Evolutionary conservation across 2,329 filamentous ascomycete species (phyloP).

Genomic region (Microdochium trichocladiopsis): DNA sequence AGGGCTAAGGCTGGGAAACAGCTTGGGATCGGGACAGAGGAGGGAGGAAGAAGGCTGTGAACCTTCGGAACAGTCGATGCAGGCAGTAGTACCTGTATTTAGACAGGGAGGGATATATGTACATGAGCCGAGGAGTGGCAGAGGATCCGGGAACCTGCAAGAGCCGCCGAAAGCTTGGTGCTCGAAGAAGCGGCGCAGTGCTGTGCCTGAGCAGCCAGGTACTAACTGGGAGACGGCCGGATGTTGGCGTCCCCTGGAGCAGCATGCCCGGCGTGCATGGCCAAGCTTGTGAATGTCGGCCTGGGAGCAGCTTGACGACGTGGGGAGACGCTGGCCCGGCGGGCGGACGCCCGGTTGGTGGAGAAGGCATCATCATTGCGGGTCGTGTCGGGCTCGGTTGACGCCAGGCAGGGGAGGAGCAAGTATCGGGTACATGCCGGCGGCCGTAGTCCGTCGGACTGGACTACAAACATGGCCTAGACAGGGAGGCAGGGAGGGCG

Average conservation of each 20-base stretch:
- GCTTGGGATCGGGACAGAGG: background rate
- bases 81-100: background rate
- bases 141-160: background rate
- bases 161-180: background rate
- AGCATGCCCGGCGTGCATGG: background rate
- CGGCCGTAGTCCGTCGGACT: no score
- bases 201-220: background rate
- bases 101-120: background rate
- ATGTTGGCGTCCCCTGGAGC: background rate
- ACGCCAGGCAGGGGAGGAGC: background rate
- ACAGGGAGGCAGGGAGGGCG: no score
- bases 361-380: background rate
- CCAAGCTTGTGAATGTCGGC: slow-evolving; percentile 1
- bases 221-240: background rate
- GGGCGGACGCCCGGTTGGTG: background rate
- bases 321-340: background rate
- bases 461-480: no score
- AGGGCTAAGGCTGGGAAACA: background rate
- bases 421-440: no score
- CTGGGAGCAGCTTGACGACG: no score
- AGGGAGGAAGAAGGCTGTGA: background rate
- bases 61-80: background rate
- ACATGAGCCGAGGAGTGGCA: background rate
- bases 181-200: background rate
- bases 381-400: background rate